Conservation (phyloP, 139 green algal genomes). For the Limnomonas spitsbergensis region DNA sequence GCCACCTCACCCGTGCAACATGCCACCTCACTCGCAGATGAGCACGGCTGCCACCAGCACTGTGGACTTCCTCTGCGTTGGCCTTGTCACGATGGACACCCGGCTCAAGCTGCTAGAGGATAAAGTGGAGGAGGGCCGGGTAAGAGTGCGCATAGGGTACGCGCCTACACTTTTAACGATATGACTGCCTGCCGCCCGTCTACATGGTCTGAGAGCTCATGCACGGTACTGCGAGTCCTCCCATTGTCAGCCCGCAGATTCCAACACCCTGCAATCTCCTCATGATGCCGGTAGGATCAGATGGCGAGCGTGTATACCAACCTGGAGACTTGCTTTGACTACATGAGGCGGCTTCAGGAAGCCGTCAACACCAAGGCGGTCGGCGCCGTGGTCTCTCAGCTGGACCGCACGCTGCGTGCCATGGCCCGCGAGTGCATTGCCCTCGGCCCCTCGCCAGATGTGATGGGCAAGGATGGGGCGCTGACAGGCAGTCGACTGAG, state of each 20-base stretch:
- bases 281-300: slow-evolving; percentile 27
- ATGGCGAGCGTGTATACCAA: slow-evolving; percentile 30
- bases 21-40: slow-evolving; percentile 12
- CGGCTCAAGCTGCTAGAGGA: slow-evolving; percentile 32
- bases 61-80: slow-evolving; percentile 23
- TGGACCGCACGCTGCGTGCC: slow-evolving; percentile 19
- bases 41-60: slow-evolving; percentile 10
- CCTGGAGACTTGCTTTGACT: slow-evolving; percentile 30
- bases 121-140: neutral
- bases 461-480: neutral
- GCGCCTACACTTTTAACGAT: too few relatives aligned
- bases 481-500: slow-evolving; percentile 5
- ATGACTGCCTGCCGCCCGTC: too few relatives aligned
- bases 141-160: neutral
- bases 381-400: slow-evolving; percentile 7
- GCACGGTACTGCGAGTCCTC: too few relatives aligned
- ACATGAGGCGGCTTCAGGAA: slow-evolving; percentile 33
- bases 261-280: too few relatives aligned
- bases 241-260: too few relatives aligned
- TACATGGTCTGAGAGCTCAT: too few relatives aligned
- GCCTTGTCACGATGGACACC: slow-evolving; percentile 23
- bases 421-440: slow-evolving; percentile 4
- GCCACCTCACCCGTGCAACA: too few relatives aligned
- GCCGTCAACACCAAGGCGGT: slow-evolving; percentile 30
- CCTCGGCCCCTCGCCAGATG: neutral